Base-by-base conservation (phyloP, 2,329 filamentous ascomycete genomes). In the Chaetomiaceae sp. region DNA sequence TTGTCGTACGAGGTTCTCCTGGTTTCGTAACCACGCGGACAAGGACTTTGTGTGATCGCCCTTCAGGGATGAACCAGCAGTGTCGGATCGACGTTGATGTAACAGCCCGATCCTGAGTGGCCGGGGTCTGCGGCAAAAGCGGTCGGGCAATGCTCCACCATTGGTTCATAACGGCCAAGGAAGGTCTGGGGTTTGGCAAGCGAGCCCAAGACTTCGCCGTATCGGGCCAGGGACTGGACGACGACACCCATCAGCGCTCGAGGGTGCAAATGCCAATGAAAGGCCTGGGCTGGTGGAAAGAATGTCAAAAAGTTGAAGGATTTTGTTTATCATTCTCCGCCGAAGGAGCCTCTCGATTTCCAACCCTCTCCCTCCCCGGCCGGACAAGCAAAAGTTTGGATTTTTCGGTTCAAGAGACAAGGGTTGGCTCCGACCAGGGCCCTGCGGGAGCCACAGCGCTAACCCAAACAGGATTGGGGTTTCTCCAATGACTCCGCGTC, bases 81-180 rank as follows among this genome's bases (percentile, higher is more conserved):
- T 69, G 69, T 71, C 68, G 65, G 70, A 70, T 71, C 68, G 66
- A 56, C 69, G 58, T 57, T n/a, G 67, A 71, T 71, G 70, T 61
- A 64, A 71, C 70, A 64, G 53, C 51, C 61, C 57, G 58, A 64
- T 67, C 68, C 65, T 51, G 62, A 66, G 59, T 7, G 46, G 43
- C 58, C 51, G 25, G 58, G 59, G 58, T 56, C 53, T 59, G 61
- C 62, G 55, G 64, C 63, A 61, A 53, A 61, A 52, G 42, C 33
- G 51, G 57, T 59, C 53, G 32, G 60, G 55, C 46, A 56, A 51
- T 42, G 54, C 48, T 56, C 59, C 52, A 41, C 53, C 27, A 58
- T 57, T 56, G 53, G 60, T 20, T 50, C 25, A 34, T 32, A 48
- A 46, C 32, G 52, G 42, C 57, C 43, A 33, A 34, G 33, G 25